Evolutionary conservation across 192 early-diverging fungal species (phyloP).

Genomic region (Physocladia obscura): DNA sequence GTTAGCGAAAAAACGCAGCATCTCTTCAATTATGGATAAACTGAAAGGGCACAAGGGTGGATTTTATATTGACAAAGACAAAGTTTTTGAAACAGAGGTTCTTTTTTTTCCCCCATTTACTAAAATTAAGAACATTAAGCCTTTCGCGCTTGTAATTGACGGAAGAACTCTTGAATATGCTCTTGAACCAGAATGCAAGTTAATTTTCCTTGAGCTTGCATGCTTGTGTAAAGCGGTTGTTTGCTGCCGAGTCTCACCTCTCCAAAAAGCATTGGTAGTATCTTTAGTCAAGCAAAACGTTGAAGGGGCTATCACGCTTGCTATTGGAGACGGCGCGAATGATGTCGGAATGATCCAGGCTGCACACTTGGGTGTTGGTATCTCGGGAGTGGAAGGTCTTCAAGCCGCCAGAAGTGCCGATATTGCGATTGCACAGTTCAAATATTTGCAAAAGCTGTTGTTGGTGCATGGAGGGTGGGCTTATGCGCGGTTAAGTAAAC

Average conservation of each 20-base stretch:
- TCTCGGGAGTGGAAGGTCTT: slow-evolving; percentile 92
- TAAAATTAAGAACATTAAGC: slow-evolving; percentile 32
- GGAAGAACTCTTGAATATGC: slow-evolving; percentile 90
- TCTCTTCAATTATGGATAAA: neutral
- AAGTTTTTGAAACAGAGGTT: slow-evolving; percentile 40
- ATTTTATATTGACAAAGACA: slow-evolving; percentile 47
- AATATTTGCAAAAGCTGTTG: slow-evolving; percentile 88
- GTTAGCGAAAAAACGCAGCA: neutral
- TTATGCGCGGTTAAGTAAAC: slow-evolving; percentile 89
- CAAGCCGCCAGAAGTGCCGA: slow-evolving; percentile 95
- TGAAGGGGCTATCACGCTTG: slow-evolving; percentile 78
- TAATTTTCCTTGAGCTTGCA: slow-evolving; percentile 83
- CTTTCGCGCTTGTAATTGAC: slow-evolving; percentile 92
- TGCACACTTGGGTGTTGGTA: slow-evolving; percentile 96
- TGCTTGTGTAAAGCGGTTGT: slow-evolving; percentile 91
- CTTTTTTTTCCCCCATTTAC: neutral
- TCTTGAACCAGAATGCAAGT: slow-evolving; percentile 68
- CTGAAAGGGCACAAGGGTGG: neutral
- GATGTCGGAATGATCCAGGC: slow-evolving; percentile 99
- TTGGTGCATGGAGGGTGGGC: slow-evolving; percentile 98
- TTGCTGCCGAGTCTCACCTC: slow-evolving; percentile 96
- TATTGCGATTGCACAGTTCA: slow-evolving; percentile 97
- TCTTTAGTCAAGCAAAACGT: slow-evolving; percentile 90
- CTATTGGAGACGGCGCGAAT: slow-evolving; percentile 99
- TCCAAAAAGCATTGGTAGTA: slow-evolving; percentile 98